These are phyloP conservation scores for Malus hybrid DNA, from an alignment of 331 rosid species.

Conservation along the genomic window DNA sequence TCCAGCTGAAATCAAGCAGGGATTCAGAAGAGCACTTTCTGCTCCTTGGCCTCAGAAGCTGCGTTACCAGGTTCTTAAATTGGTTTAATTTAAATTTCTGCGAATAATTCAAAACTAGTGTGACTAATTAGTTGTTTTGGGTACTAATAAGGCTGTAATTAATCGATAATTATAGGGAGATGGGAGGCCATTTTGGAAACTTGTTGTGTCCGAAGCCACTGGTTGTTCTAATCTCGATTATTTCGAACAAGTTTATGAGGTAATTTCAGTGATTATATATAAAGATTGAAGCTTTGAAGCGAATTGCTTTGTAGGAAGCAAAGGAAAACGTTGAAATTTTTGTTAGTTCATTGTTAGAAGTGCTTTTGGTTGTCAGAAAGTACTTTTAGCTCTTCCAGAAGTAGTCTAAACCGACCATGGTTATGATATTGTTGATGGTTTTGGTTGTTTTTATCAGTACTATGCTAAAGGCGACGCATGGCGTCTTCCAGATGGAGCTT, in stretches of 20 bases:
- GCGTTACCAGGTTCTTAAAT: conserved; percentile 59
- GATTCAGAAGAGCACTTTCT: conserved; percentile 69
- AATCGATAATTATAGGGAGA: conserved; percentile 58
- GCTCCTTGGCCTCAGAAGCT: conserved; percentile 84
- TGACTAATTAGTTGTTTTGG: background rate
- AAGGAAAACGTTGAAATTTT: no score
- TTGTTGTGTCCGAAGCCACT: conserved; percentile 86
- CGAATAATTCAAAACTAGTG: background rate
- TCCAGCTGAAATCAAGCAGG: conserved; percentile 74
- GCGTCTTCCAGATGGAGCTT: conserved; percentile 79
- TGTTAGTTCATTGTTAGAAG: no score
- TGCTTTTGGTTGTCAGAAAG: no score
- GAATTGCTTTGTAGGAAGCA: background rate
- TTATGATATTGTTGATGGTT: no score
- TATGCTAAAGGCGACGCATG: conserved; percentile 85
- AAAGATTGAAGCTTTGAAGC: background rate
- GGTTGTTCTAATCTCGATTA: conserved; percentile 62
- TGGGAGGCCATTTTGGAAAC: conserved; percentile 95
- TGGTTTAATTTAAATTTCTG: background rate
- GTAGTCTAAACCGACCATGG: no score
- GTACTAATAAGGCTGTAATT: background rate
- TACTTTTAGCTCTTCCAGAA: no score
- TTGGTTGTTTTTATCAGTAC: conserved; percentile 28
- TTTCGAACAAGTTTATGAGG: conserved; percentile 91
- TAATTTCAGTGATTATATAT: background rate